These are phyloP conservation scores for Sporobolomyces roseus DNA, from an alignment of 768 basidiomycete genomes.

Conservation along the genomic window DNA sequence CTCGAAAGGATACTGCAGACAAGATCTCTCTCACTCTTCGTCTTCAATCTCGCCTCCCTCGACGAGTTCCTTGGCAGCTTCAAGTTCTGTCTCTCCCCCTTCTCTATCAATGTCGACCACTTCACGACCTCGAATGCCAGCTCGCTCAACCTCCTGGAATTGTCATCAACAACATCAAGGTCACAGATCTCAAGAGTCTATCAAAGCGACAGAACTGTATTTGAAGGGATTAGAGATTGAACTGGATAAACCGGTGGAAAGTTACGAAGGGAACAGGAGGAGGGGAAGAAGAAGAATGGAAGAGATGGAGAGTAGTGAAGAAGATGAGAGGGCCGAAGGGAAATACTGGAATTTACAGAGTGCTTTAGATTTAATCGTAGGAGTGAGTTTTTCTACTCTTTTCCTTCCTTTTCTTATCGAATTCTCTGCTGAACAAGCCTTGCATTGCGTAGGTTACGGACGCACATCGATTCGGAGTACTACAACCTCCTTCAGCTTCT, in stretches of 20 bases:
- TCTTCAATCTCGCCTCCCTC: neutral
- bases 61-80: neutral
- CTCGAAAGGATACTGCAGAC: conserved; percentile 4
- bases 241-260: conserved; percentile 11
- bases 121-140: neutral
- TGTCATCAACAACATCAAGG: neutral
- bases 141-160: conserved; percentile 1
- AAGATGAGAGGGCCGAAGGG: conserved; percentile 24
- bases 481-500: neutral
- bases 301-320: conserved; percentile 5
- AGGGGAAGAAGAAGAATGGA: neutral
- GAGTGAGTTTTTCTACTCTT: conserved; percentile 4
- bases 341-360: conserved; percentile 6
- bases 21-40: neutral
- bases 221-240: conserved; percentile 25
- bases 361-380: conserved; percentile 27
- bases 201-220: conserved; percentile 21
- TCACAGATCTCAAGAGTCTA: neutral
- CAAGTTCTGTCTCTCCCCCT: conserved; percentile 4
- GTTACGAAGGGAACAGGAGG: neutral
- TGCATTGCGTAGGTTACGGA: conserved; percentile 24
- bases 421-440: neutral
- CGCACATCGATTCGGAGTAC: conserved; percentile 29
- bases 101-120: neutral
- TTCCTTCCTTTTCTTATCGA: neutral